Evolutionary conservation across 1,139 yeast genomes (phyloP).

Genomic region (Suhomyces atakaporum): DNA sequence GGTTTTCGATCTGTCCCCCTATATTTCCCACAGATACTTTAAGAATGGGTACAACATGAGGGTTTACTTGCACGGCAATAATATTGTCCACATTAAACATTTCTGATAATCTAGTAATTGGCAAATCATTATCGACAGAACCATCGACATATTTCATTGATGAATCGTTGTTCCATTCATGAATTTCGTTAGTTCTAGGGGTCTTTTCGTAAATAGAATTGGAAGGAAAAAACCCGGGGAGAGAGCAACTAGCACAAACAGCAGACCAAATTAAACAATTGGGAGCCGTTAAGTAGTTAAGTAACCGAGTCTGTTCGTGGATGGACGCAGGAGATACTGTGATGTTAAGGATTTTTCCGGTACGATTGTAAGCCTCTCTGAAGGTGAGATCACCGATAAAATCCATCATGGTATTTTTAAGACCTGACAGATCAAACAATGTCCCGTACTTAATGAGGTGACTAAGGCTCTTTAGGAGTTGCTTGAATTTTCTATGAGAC

Average conservation of each 20-base stretch:
- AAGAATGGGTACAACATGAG: conserved; percentile 89
- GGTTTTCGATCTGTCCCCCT: conserved; percentile 71
- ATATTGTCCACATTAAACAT: conserved; percentile 97
- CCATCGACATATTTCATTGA: conserved; percentile 90
- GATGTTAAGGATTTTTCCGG: conserved; percentile 58
- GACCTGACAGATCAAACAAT: conserved; percentile 76
- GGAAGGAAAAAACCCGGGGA: conserved; percentile 89
- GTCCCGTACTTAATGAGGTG: conserved; percentile 81
- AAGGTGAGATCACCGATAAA: conserved; percentile 88
- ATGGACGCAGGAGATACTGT: conserved; percentile 61
- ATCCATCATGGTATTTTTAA: conserved; percentile 70
- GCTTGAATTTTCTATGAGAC: conserved; percentile 37
- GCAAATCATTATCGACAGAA: conserved; percentile 91
- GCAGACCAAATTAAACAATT: conserved; percentile 72
- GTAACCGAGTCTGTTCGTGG: conserved; percentile 57
- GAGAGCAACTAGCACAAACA: conserved; percentile 93
- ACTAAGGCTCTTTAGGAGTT: conserved; percentile 34
- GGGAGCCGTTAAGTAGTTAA: conserved; percentile 52
- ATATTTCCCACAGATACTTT: conserved; percentile 65
- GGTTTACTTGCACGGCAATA: conserved; percentile 95
- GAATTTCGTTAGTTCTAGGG: conserved; percentile 63
- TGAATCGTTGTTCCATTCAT: conserved; percentile 80
- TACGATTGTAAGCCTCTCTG: conserved; percentile 59
- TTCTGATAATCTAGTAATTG: conserved; percentile 85
- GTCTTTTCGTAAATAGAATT: conserved; percentile 84